Conservation (phyloP, 495 filamentous ascomycete genomes). For the Podospora sp. region DNA sequence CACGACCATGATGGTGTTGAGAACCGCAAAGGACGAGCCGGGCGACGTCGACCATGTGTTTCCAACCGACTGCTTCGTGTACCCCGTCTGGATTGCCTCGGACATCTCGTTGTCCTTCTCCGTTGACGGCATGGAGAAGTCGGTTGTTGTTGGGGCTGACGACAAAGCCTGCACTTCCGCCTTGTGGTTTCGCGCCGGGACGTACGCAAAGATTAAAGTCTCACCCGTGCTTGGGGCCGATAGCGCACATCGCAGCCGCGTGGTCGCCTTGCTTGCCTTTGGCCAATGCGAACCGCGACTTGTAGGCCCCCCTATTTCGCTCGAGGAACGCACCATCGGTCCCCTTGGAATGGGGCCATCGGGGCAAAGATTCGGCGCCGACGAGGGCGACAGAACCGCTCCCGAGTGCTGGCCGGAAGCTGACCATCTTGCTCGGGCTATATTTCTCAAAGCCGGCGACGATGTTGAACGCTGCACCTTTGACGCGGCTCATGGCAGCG, state of each 20-base stretch:
- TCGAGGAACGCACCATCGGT: conserved; percentile 5
- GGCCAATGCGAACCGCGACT: too few species aligned
- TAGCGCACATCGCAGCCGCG: too few species aligned
- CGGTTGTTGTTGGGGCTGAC: not conserved
- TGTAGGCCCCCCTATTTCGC: not conserved
- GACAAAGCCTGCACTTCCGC: conserved; percentile 13
- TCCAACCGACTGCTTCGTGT: not conserved
- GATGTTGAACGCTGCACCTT: conserved; percentile 17
- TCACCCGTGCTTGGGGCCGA: not conserved
- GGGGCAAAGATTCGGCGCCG: not conserved
- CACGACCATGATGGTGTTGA: conserved; percentile 15
- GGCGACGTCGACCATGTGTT: conserved; percentile 5
- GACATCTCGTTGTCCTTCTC: not conserved
- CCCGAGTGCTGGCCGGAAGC: conserved; percentile 18
- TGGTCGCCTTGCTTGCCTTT: too few species aligned
- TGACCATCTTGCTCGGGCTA: conserved; percentile 18
- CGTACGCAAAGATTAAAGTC: not conserved
- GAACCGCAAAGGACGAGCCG: not conserved
- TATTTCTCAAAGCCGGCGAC: conserved; percentile 22
- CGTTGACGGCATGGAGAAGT: not conserved
- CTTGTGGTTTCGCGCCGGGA: conserved; percentile 11
- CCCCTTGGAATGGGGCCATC: conserved; percentile 10
- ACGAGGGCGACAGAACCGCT: not conserved
- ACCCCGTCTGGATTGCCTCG: conserved; percentile 20
- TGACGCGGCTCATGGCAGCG: conserved; percentile 9